Conservation (phyloP, 2,329 filamentous ascomycete genomes). For the Diaporthe helianthi region DNA sequence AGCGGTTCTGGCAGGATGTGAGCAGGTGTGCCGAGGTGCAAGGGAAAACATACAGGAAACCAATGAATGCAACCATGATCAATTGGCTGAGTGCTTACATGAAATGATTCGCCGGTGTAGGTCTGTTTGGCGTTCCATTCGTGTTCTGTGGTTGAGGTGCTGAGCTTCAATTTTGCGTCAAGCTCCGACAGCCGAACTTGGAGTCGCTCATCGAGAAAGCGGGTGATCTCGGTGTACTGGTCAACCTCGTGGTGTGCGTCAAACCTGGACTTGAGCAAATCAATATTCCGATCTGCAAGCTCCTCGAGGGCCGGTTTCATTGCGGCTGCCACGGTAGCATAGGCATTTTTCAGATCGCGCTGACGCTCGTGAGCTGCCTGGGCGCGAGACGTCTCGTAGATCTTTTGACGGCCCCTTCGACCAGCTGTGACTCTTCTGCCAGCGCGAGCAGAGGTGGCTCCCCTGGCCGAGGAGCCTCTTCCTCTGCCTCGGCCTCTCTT, state of each 20-base stretch:
- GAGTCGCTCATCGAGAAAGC: conserved; percentile 57
- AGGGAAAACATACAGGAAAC: not conserved
- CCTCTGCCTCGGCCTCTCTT: conserved; percentile 34
- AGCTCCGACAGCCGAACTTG: conserved; percentile 39
- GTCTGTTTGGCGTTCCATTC: conserved; percentile 25
- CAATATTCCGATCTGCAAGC: conserved; percentile 66
- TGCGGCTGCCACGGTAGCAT: conserved; percentile 66
- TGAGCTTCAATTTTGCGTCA: conserved; percentile 36
- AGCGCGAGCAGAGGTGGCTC: conserved; percentile 32
- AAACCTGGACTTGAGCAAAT: conserved; percentile 62
- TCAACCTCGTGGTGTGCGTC: conserved; percentile 59
- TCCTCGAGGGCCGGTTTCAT: conserved; percentile 71
- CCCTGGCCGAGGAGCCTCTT: conserved; percentile 25
- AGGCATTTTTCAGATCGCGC: conserved; percentile 70
- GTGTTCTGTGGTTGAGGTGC: conserved; percentile 35
- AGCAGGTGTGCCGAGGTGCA: not conserved
- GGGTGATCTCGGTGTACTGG: conserved; percentile 59
- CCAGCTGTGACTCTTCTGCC: conserved; percentile 31
- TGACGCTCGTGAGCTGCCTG: conserved; percentile 69
- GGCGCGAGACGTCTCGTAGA: conserved; percentile 59
- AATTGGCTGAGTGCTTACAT: conserved; percentile 35
- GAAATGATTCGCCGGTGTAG: conserved; percentile 36
- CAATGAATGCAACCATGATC: not conserved
- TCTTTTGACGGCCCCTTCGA: conserved; percentile 60
- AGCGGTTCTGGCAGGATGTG: conserved; percentile 31